Evolutionary conservation across 345 rosid genomes (phyloP).

Genomic region (Eucalyptus rudis): DNA sequence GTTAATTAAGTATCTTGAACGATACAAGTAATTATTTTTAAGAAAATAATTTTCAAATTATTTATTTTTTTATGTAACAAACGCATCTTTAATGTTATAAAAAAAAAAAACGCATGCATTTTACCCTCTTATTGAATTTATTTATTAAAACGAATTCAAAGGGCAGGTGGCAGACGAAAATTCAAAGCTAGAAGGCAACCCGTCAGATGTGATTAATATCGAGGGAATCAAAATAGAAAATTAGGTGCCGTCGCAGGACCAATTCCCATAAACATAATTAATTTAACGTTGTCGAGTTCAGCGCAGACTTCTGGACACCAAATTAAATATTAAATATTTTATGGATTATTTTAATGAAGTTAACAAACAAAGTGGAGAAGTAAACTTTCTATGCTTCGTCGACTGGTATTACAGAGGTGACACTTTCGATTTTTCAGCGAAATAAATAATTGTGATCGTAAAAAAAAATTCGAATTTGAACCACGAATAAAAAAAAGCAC

Average conservation of each 20-base stretch:
- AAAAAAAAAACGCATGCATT: neutral
- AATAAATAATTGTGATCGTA: neutral
- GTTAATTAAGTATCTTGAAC: no score
- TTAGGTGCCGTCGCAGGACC: neutral
- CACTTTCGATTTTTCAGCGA: neutral
- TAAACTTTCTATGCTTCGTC: neutral
- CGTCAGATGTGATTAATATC: neutral
- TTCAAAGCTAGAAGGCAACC: neutral
- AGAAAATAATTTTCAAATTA: no score
- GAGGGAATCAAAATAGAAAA: neutral
- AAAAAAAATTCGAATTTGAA: neutral
- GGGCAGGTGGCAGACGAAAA: neutral
- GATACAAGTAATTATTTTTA: no score
- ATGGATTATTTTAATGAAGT: neutral
- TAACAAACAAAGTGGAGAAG: neutral
- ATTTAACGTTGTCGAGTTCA: neutral
- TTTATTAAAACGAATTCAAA: neutral
- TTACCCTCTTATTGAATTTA: neutral
- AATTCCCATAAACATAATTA: neutral
- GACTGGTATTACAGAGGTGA: neutral
- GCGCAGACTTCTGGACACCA: neutral
- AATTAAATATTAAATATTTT: neutral
- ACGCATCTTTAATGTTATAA: neutral
- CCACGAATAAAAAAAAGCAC: neutral
- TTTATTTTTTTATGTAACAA: no score